Evolutionary conservation across 2,329 filamentous ascomycete genomes (phyloP).

Genomic region (Eutypa lata): DNA sequence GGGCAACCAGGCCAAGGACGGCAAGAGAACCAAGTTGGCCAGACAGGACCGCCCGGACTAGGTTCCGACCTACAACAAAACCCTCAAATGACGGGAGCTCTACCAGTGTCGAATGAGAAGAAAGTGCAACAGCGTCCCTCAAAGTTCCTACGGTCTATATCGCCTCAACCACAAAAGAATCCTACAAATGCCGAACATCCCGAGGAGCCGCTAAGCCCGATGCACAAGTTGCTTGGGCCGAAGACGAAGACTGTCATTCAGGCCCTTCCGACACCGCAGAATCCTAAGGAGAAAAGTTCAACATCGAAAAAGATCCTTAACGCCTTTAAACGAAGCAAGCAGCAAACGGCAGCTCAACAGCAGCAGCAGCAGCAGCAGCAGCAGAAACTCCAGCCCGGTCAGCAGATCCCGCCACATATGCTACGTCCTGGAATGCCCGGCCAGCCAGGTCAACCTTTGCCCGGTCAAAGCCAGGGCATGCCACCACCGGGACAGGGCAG

Average conservation of each 20-base stretch:
- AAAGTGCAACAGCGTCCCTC: not conserved
- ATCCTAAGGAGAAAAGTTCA: conserved; percentile 25
- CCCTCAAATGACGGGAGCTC: conserved; percentile 1
- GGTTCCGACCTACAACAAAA: not conserved
- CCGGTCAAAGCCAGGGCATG: not conserved
- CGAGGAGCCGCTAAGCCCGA: conserved; percentile 10
- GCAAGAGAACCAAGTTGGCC: not conserved
- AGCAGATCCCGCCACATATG: conserved; percentile 9
- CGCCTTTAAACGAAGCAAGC: conserved; percentile 26
- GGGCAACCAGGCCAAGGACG: not conserved
- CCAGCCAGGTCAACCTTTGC: not conserved
- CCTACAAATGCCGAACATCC: conserved; percentile 6
- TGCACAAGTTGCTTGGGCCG: conserved; percentile 26
- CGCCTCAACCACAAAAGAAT: conserved; percentile 14
- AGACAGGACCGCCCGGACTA: not conserved
- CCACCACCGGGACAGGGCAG: conserved; percentile 14
- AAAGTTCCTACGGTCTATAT: conserved; percentile 4
- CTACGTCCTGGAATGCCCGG: conserved; percentile 2
- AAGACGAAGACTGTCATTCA: conserved; percentile 16
- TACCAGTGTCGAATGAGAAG: not conserved
- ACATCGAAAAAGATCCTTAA: conserved; percentile 27
- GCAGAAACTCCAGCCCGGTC: conserved; percentile 5
- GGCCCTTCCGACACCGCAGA: conserved; percentile 8
- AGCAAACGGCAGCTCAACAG: conserved; percentile 15
- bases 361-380: conserved; percentile 6